Conservation (phyloP, 805 yeast species). For the Myxozyma sirexii region DNA sequence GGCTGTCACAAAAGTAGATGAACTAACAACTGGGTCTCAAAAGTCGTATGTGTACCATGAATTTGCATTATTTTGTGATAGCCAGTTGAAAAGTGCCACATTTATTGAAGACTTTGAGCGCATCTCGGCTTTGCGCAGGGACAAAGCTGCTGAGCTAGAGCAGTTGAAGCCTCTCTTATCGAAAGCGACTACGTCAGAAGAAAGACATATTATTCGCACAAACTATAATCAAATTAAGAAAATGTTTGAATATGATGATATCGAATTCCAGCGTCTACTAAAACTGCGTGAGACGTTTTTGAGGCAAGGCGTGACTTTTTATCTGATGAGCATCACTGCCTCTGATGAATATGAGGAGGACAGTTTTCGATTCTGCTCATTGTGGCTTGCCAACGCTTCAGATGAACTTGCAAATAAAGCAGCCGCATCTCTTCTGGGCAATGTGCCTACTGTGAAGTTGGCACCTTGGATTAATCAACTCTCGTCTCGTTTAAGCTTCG, state of each 20-base stretch:
- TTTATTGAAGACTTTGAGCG: slow-evolving; percentile 51
- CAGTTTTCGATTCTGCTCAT: slow-evolving; percentile 73
- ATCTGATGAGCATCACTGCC: slow-evolving; percentile 56
- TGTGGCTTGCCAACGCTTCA: slow-evolving; percentile 72
- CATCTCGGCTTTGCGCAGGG: slow-evolving; percentile 42
- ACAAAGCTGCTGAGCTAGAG: slow-evolving; percentile 31
- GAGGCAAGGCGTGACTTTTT: slow-evolving; percentile 59
- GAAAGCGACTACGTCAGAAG: slow-evolving; percentile 50
- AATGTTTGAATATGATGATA: slow-evolving; percentile 52
- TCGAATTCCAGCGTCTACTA: slow-evolving; percentile 48
- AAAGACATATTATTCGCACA: slow-evolving; percentile 55
- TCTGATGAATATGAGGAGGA: slow-evolving; percentile 54
- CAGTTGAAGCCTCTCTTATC: slow-evolving; percentile 56
- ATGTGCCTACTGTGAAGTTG: slow-evolving; percentile 61
- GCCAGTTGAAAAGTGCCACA: slow-evolving; percentile 54
- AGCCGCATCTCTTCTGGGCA: slow-evolving; percentile 43
- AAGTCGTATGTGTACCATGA: slow-evolving; percentile 50
- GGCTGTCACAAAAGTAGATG: slow-evolving; percentile 40
- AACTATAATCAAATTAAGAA: slow-evolving; percentile 25
- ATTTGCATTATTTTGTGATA: slow-evolving; percentile 74
- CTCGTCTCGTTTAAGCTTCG: slow-evolving; percentile 59
- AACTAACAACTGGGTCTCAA: slow-evolving; percentile 44
- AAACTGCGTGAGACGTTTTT: slow-evolving; percentile 50
- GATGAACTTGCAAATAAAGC: slow-evolving; percentile 49
- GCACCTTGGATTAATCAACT: slow-evolving; percentile 81